phyloP scores from a whole-genome alignment of 2,329 filamentous ascomycete species.

The Bipolaris victoriae region DNA sequence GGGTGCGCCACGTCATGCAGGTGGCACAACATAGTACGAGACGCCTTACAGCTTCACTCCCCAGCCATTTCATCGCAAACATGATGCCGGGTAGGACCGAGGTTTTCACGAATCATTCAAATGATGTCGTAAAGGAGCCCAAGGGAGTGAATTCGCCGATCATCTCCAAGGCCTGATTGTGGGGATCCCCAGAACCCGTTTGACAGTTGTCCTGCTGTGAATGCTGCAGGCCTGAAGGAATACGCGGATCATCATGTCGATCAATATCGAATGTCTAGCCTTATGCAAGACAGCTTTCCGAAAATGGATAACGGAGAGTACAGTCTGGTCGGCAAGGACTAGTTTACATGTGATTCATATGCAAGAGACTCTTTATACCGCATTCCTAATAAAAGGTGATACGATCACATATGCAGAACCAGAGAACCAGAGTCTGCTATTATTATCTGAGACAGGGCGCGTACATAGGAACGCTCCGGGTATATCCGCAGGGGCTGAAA shows the following conservation, averaged over 20 bases:
- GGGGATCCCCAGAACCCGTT: slow-evolving; percentile 10
- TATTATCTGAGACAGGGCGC: neutral
- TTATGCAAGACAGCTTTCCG: slow-evolving; percentile 5
- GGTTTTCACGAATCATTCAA: neutral
- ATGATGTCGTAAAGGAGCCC: neutral
- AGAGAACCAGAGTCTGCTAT: neutral
- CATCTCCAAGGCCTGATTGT: slow-evolving; percentile 3
- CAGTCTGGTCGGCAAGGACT: neutral
- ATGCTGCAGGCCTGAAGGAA: slow-evolving; percentile 1
- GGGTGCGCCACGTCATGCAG: slow-evolving; percentile 16
- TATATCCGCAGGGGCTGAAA: neutral
- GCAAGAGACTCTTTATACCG: slow-evolving; percentile 9
- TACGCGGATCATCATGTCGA: slow-evolving; percentile 13
- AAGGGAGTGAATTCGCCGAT: slow-evolving; percentile 4
- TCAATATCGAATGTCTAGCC: slow-evolving; percentile 13
- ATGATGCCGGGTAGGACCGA: neutral
- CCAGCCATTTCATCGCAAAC: slow-evolving; percentile 9
- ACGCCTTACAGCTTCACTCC: slow-evolving; percentile 8
- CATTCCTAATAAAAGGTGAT: neutral
- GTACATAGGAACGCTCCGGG: neutral
- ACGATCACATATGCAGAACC: neutral
- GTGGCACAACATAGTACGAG: slow-evolving; percentile 1
- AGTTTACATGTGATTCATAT: slow-evolving; percentile 1
- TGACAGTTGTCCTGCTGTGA: slow-evolving; percentile 10
- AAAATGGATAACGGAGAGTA: slow-evolving; percentile 3